Evolutionary conservation across 2,329 filamentous ascomycete genomes (phyloP).

Genomic region (Ambrosiella cleistominuta): DNA sequence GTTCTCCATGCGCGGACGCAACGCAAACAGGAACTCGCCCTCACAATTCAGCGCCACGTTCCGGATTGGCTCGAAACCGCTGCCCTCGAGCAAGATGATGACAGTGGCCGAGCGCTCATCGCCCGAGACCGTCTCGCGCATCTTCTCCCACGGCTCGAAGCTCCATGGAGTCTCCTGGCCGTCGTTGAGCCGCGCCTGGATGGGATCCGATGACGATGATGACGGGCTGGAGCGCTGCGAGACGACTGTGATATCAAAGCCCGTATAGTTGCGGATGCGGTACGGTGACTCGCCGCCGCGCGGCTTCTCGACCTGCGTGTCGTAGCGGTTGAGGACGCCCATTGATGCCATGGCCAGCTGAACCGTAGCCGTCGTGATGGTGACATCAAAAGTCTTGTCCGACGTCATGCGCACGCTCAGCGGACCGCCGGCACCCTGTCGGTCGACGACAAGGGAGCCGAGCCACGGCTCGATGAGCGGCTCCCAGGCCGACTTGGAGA

Average conservation of each 20-base stretch:
- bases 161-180: slow-evolving; percentile 88
- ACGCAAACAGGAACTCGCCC: slow-evolving; percentile 75
- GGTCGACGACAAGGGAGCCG: slow-evolving; percentile 75
- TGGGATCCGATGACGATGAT: slow-evolving; percentile 20
- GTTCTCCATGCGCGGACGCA: slow-evolving; percentile 72
- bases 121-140: slow-evolving; percentile 77
- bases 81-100: slow-evolving; percentile 71
- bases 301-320: slow-evolving; percentile 78
- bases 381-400: slow-evolving; percentile 79
- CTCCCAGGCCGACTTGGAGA: slow-evolving; percentile 97
- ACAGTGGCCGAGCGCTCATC: slow-evolving; percentile 69
- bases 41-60: slow-evolving; percentile 86
- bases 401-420: slow-evolving; percentile 76
- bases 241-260: slow-evolving; percentile 71
- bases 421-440: slow-evolving; percentile 54
- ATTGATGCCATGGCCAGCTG: slow-evolving; percentile 85
- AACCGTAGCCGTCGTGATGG: slow-evolving; percentile 82
- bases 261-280: slow-evolving; percentile 84
- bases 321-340: slow-evolving; percentile 70
- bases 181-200: slow-evolving; percentile 63
- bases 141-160: slow-evolving; percentile 91
- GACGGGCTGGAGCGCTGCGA: slow-evolving; percentile 29
- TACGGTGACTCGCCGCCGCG: slow-evolving; percentile 84
- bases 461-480: slow-evolving; percentile 93
- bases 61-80: slow-evolving; percentile 79